phyloP scores from a whole-genome alignment of 2,329 filamentous ascomycete species.

The Parafenestella ontariensis region DNA sequence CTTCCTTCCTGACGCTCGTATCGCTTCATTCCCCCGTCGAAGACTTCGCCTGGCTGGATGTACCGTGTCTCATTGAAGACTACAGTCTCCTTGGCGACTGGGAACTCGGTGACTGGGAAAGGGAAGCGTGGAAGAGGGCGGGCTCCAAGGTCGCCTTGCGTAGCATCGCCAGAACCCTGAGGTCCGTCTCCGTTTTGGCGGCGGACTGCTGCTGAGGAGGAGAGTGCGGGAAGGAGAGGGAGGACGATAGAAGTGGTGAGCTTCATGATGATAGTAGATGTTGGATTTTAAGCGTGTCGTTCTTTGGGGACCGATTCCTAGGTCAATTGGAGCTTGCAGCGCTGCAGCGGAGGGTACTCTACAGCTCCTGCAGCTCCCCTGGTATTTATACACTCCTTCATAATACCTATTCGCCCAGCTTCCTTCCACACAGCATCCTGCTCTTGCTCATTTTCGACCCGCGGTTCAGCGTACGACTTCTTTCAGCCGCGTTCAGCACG shows the following conservation, averaged over 20 bases:
- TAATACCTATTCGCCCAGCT: slow-evolving; percentile 1
- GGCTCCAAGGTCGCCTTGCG: slow-evolving; percentile 29
- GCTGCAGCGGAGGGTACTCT: slow-evolving; percentile 6
- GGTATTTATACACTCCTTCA: slow-evolving; percentile 13
- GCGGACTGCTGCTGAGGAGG: slow-evolving; percentile 25
- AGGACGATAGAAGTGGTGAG: slow-evolving; percentile 22
- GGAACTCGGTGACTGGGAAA: slow-evolving; percentile 30
- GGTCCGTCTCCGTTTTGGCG: slow-evolving; percentile 32
- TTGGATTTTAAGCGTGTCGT: neutral
- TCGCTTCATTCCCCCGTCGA: slow-evolving; percentile 36
- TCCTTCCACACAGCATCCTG: neutral
- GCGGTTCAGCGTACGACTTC: neutral
- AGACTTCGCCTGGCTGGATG: slow-evolving; percentile 30
- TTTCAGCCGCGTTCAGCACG: slow-evolving; percentile 1
- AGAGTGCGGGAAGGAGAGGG: slow-evolving; percentile 30
- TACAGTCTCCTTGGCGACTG: slow-evolving; percentile 31
- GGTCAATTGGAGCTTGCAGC: slow-evolving; percentile 9
- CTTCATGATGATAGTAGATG: slow-evolving; percentile 20
- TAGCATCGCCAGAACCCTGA: slow-evolving; percentile 27
- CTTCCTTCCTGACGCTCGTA: slow-evolving; percentile 33
- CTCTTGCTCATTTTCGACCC: neutral
- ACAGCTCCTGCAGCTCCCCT: slow-evolving; percentile 12
- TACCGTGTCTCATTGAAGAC: slow-evolving; percentile 35
- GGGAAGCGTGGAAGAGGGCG: slow-evolving; percentile 31
- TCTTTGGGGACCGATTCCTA: slow-evolving; percentile 1